Evolutionary conservation across 805 yeast species (phyloP).

Genomic region (Crinitomyces ghanaensis): DNA sequence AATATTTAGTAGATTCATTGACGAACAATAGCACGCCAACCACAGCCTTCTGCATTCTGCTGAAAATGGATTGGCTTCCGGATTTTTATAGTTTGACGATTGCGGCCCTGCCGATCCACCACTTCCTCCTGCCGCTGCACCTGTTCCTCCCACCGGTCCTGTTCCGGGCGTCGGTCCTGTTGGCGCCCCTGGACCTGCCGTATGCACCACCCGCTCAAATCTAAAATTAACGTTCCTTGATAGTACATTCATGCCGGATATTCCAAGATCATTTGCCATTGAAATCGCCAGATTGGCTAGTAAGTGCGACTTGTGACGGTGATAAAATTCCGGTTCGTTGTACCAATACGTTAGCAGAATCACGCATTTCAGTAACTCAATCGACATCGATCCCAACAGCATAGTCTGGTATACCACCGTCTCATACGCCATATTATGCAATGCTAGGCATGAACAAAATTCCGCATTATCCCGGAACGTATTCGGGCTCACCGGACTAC

Average conservation of each 20-base stretch:
- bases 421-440: slow-evolving; percentile 22
- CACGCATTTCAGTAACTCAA: slow-evolving; percentile 54
- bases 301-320: slow-evolving; percentile 66
- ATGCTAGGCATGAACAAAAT: slow-evolving; percentile 8
- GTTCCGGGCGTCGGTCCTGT: too few species aligned
- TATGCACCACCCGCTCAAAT: slow-evolving; percentile 17
- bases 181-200: too few species aligned
- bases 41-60: slow-evolving; percentile 45
- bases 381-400: slow-evolving; percentile 56
- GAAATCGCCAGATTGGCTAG: slow-evolving; percentile 53
- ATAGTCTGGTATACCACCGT: slow-evolving; percentile 41
- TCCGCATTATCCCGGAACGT: too few species aligned
- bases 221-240: slow-evolving; percentile 10
- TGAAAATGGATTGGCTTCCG: too few species aligned
- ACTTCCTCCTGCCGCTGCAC: too few species aligned
- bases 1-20: slow-evolving; percentile 54
- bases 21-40: slow-evolving; percentile 46
- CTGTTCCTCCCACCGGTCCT: too few species aligned
- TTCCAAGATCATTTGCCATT: slow-evolving; percentile 66
- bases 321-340: slow-evolving; percentile 71
- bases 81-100: slow-evolving; percentile 27
- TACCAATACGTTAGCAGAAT: slow-evolving; percentile 65
- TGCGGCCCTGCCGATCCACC: too few species aligned
- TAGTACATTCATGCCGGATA: slow-evolving; percentile 38
- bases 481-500: too few species aligned